Evolutionary conservation across 768 basidiomycete genomes (phyloP).

Genomic region (Rickenella mellea): DNA sequence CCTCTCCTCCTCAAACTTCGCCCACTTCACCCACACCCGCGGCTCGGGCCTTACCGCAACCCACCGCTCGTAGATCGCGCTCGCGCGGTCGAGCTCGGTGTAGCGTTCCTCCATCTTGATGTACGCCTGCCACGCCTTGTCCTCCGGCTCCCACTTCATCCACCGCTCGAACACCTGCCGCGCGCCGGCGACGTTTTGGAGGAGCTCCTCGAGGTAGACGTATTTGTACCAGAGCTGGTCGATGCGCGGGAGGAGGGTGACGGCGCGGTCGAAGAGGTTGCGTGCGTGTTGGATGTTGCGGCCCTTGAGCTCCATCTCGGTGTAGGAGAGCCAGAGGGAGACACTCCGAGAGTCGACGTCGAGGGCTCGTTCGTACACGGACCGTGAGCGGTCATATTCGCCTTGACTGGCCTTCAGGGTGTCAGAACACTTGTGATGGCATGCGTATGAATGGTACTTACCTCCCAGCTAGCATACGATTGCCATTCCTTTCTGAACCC

Average conservation of each 20-base stretch:
- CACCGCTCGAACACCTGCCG: slow-evolving; percentile 98
- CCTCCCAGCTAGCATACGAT: slow-evolving; percentile 83
- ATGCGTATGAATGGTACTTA: slow-evolving; percentile 19
- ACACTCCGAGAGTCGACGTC: slow-evolving; percentile 89
- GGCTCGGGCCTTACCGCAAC: slow-evolving; percentile 62
- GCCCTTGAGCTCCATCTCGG: slow-evolving; percentile 96
- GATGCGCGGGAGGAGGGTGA: slow-evolving; percentile 91
- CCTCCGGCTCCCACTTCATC: slow-evolving; percentile 99
- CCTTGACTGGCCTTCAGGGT: slow-evolving; percentile 76
- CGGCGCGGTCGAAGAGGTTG: slow-evolving; percentile 94
- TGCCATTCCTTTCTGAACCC: slow-evolving; percentile 76
- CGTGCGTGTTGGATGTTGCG: slow-evolving; percentile 96
- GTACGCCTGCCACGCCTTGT: slow-evolving; percentile 99
- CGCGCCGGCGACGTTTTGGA: slow-evolving; percentile 93
- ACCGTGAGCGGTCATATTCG: slow-evolving; percentile 89
- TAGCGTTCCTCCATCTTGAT: slow-evolving; percentile 97
- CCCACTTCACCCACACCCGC: slow-evolving; percentile 58
- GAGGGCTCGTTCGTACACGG: slow-evolving; percentile 92
- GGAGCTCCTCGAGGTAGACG: slow-evolving; percentile 93
- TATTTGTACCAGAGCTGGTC: slow-evolving; percentile 99
- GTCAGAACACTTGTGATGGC: neutral
- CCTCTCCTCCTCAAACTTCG: slow-evolving; percentile 56
- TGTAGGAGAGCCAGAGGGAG: slow-evolving; percentile 89
- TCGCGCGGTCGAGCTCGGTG: slow-evolving; percentile 84
- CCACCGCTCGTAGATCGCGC: slow-evolving; percentile 89